Evolutionary conservation across 2,329 filamentous ascomycete species (phyloP).

Genomic region (Dactylellina leptospora): DNA sequence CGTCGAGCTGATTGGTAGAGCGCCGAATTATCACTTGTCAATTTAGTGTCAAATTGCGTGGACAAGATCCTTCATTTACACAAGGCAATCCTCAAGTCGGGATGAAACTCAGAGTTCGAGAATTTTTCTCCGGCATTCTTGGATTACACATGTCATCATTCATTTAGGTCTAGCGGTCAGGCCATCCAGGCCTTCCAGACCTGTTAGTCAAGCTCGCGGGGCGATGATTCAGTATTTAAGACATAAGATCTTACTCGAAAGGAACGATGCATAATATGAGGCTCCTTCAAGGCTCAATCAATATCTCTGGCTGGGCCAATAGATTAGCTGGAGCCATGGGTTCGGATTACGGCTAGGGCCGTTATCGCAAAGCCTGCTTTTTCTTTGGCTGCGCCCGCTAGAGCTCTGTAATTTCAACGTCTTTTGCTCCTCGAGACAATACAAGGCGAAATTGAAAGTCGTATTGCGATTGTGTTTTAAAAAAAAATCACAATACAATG

Average conservation of each 20-base stretch:
- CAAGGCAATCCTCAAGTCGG: neutral
- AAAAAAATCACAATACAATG: constrained; percentile 32
- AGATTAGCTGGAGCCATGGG: neutral
- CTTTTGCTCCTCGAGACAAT: neutral
- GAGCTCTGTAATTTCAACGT: neutral
- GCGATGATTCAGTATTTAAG: neutral
- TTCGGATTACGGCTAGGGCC: constrained; percentile 30
- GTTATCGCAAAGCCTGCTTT: constrained; percentile 17
- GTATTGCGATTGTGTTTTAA: constrained; percentile 6
- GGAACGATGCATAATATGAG: constrained; percentile 36
- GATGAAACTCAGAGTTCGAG: neutral
- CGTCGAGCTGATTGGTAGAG: neutral
- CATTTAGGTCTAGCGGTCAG: neutral
- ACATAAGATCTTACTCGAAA: neutral
- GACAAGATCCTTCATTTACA: constrained; percentile 3
- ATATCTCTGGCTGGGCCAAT: neutral
- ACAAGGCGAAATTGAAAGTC: constrained; percentile 30
- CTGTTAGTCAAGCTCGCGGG: neutral
- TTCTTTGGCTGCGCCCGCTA: constrained; percentile 17
- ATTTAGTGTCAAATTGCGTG: neutral
- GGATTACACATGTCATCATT: neutral
- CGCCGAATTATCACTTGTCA: neutral
- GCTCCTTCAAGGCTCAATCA: constrained; percentile 14
- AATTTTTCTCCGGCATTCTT: neutral
- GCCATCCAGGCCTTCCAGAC: constrained; percentile 26